Evolutionary conservation across 176 grass and related monocot genomes (phyloP).

Genomic region (Paspalum vaginatum): DNA sequence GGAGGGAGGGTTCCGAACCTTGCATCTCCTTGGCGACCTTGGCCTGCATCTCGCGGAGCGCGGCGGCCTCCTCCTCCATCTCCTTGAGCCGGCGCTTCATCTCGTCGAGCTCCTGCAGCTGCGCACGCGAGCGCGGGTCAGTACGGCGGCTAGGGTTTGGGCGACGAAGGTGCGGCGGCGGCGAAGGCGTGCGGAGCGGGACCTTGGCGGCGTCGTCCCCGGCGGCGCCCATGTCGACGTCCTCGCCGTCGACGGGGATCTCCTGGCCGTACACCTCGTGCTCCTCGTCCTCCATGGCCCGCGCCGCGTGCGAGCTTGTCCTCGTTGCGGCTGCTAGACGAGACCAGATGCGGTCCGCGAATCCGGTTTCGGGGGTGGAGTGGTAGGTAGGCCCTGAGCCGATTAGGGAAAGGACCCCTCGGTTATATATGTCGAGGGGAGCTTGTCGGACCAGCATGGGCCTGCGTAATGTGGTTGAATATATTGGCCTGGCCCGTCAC

Average conservation of each 20-base stretch:
- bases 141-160: slow-evolving; percentile 42
- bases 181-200: background rate
- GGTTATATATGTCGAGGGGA: background rate
- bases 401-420: background rate
- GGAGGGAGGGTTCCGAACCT: slow-evolving; percentile 39
- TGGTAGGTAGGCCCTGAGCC: background rate
- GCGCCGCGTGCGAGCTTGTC: background rate
- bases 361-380: background rate
- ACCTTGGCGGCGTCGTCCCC: slow-evolving; percentile 60
- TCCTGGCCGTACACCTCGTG: slow-evolving; percentile 82
- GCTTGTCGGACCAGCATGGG: background rate
- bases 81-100: slow-evolving; percentile 88
- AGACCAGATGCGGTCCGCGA: background rate
- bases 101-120: slow-evolving; percentile 78
- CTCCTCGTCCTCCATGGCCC: slow-evolving; percentile 68
- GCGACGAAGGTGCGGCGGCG: background rate
- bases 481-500: background rate
- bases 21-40: slow-evolving; percentile 86
- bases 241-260: slow-evolving; percentile 65
- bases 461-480: background rate
- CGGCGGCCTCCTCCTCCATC: slow-evolving; percentile 84
- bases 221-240: slow-evolving; percentile 54
- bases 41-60: slow-evolving; percentile 83
- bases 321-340: background rate
- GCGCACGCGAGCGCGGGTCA: slow-evolving; percentile 6